Conservation (phyloP, 257 asterid species). For the Perilla frutescens region DNA sequence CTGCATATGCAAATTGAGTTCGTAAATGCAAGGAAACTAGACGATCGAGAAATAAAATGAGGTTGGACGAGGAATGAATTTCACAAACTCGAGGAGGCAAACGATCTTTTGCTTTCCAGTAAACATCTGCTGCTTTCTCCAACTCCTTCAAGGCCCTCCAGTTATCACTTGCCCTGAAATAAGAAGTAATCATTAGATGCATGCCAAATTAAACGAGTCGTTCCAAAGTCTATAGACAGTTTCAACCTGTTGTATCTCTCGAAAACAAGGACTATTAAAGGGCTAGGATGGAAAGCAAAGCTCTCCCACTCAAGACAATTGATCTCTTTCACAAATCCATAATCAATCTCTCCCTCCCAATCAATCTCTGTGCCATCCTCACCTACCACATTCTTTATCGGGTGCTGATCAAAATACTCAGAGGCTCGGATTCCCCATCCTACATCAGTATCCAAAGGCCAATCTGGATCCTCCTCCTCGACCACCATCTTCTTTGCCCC, state of each 20-base stretch:
- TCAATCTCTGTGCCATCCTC: slow-evolving; percentile 83
- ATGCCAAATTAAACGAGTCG: background rate
- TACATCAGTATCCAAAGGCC: slow-evolving; percentile 97
- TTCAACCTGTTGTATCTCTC: slow-evolving; percentile 83
- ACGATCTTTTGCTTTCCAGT: slow-evolving; percentile 85
- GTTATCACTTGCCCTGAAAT: slow-evolving; percentile 84
- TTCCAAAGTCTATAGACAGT: background rate
- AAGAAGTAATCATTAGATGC: background rate
- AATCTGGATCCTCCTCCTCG: slow-evolving; percentile 87
- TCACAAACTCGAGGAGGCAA: slow-evolving; percentile 95
- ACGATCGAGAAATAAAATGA: background rate
- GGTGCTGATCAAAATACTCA: slow-evolving; percentile 82
- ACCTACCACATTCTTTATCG: slow-evolving; percentile 73
- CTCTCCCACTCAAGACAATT: slow-evolving; percentile 98
- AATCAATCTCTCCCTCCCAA: slow-evolving; percentile 94
- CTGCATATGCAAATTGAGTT: slow-evolving; percentile 45
- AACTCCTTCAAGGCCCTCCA: slow-evolving; percentile 93
- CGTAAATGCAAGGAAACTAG: background rate
- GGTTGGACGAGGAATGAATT: slow-evolving; percentile 19
- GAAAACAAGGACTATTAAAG: slow-evolving; percentile 78
- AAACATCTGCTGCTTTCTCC: slow-evolving; percentile 89
- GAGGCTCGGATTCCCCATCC: slow-evolving; percentile 99
- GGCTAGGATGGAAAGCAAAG: slow-evolving; percentile 97
- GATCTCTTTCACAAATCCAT: slow-evolving; percentile 84
- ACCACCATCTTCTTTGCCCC: slow-evolving; percentile 53